phyloP scores from a whole-genome alignment of 116 monocot genomes.

The Thalassia testudinum region DNA sequence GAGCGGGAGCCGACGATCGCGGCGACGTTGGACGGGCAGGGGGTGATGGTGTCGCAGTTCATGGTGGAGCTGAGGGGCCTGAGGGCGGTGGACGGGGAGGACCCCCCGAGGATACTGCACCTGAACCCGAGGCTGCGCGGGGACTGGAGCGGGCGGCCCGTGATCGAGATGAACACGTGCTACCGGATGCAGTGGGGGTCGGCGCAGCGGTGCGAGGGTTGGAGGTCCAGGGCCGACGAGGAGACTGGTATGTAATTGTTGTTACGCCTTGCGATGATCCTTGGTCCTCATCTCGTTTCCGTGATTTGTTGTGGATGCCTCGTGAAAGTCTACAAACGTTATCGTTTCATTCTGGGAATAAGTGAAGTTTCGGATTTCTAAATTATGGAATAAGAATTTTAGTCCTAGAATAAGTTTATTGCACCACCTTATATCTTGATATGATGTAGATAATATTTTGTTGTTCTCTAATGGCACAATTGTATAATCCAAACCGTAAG shows the following conservation, averaged over 20 bases:
- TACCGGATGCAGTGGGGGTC: slow-evolving; percentile 85
- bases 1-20: slow-evolving; percentile 44
- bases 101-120: slow-evolving; percentile 64
- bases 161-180: slow-evolving; percentile 78
- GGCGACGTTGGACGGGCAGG: slow-evolving; percentile 8
- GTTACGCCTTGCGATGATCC: too few relatives aligned
- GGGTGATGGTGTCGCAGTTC: slow-evolving; percentile 10
- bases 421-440: too few relatives aligned
- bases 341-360: too few relatives aligned
- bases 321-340: too few relatives aligned
- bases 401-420: too few relatives aligned
- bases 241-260: slow-evolving; percentile 42
- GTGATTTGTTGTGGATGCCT: too few relatives aligned
- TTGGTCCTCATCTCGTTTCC: too few relatives aligned
- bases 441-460: too few relatives aligned
- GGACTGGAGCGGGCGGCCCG: slow-evolving; percentile 59
- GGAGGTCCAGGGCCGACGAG: slow-evolving; percentile 45
- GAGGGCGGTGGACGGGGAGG: slow-evolving; percentile 11
- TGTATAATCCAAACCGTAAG: too few relatives aligned
- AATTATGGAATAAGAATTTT: too few relatives aligned
- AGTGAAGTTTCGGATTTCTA: too few relatives aligned
- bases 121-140: slow-evolving; percentile 76
- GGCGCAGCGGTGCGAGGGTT: slow-evolving; percentile 54
- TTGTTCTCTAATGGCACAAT: too few relatives aligned
- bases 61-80: slow-evolving; percentile 16